Evolutionary conservation across 495 filamentous ascomycete genomes (phyloP).

Genomic region (Penicillium canescens): DNA sequence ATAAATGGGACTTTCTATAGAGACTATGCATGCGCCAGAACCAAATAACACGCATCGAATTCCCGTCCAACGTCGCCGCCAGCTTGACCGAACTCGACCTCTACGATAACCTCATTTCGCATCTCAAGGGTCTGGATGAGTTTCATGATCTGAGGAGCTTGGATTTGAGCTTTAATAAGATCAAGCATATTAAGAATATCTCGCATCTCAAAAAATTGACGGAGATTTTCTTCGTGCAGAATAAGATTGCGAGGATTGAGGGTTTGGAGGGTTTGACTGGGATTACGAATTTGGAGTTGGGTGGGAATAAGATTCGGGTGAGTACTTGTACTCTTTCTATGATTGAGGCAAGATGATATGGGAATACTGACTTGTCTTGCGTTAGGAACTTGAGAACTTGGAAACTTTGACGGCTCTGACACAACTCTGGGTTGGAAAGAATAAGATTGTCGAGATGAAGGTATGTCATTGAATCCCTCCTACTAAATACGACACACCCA

Average conservation of each 20-base stretch:
- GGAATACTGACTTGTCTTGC: background rate
- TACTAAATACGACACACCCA: background rate
- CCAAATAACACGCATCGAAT: constrained; percentile 72
- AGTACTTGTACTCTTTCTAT: background rate
- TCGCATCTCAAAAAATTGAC: constrained; percentile 74
- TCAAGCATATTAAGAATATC: constrained; percentile 95
- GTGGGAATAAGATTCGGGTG: constrained; percentile 84
- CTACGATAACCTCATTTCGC: constrained; percentile 95
- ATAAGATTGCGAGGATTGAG: constrained; percentile 88
- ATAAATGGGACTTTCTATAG: constrained; percentile 28
- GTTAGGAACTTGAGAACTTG: constrained; percentile 83
- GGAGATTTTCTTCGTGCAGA: constrained; percentile 93
- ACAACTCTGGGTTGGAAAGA: constrained; percentile 96
- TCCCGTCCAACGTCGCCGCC: constrained; percentile 59
- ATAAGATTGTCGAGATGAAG: constrained; percentile 88
- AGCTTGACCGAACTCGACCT: constrained; percentile 84
- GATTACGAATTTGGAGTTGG: constrained; percentile 83
- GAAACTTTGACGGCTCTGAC: constrained; percentile 73
- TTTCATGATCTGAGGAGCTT: constrained; percentile 73
- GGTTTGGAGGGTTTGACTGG: constrained; percentile 71
- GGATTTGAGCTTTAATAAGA: constrained; percentile 97
- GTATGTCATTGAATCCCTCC: constrained; percentile 28
- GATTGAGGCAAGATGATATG: no score
- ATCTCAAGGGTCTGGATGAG: constrained; percentile 79
- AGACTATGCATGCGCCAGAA: constrained; percentile 95